These are phyloP conservation scores for Quercus engelmannii DNA, from an alignment of 306 rosid species.

Conservation along the genomic window DNA sequence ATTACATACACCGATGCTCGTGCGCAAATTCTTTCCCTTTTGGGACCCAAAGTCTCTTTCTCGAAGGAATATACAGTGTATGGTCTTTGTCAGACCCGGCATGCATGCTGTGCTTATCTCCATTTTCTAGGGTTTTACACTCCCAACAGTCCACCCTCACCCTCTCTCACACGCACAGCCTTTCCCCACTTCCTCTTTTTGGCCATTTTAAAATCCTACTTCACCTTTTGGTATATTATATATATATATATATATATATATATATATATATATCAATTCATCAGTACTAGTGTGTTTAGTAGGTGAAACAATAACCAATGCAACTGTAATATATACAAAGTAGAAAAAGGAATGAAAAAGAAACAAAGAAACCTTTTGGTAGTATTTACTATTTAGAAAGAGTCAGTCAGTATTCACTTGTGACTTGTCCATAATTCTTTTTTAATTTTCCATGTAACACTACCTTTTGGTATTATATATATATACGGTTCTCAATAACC, in stretches of 20 bases:
- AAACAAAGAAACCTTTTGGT: neutral
- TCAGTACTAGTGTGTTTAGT: too few relatives aligned
- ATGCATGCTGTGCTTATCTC: constrained; percentile 86
- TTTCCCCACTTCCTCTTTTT: constrained; percentile 1
- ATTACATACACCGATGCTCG: constrained; percentile 54
- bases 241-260: neutral
- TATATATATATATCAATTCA: neutral
- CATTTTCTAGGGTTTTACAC: constrained; percentile 78
- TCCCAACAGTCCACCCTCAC: neutral
- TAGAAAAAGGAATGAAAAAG: neutral
- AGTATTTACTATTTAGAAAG: neutral
- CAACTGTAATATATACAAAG: neutral
- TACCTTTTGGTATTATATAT: neutral
- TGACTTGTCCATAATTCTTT: neutral
- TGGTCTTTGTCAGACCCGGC: constrained; percentile 81
- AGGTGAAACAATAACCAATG: neutral
- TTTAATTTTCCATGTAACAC: neutral
- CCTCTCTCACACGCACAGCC: constrained; percentile 14
- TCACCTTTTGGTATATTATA: neutral
- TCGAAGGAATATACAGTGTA: constrained; percentile 95
- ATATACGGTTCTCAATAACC: neutral
- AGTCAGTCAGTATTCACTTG: neutral
- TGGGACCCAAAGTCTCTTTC: constrained; percentile 72
- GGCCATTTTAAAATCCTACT: neutral
- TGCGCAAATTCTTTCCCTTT: constrained; percentile 36